Conservation (phyloP, 2,329 filamentous ascomycete species). For the Pseudogymnoascus sp. region DNA sequence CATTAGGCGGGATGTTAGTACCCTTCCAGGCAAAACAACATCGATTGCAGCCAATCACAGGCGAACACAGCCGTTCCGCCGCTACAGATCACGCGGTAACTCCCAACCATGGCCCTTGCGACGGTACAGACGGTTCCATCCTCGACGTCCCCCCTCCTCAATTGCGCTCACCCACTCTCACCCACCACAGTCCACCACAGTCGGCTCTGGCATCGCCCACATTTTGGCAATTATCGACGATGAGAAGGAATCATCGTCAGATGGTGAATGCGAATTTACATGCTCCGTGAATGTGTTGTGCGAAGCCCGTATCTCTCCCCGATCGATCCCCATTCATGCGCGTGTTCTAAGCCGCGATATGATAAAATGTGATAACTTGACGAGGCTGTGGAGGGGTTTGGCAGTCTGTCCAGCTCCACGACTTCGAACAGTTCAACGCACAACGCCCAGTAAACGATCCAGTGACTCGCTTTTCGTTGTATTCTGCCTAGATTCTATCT, state of each 20-base stretch:
- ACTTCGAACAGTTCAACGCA: background rate
- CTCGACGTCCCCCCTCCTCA: constrained; percentile 7
- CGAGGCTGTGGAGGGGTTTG: constrained; percentile 8
- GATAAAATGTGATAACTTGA: constrained; percentile 6
- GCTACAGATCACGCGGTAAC: constrained; percentile 8
- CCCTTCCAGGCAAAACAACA: background rate
- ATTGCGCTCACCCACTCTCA: background rate
- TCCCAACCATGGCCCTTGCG: background rate
- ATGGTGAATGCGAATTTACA: background rate
- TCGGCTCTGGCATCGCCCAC: background rate
- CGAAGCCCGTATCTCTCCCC: background rate
- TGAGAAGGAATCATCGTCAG: background rate
- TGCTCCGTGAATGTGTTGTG: background rate
- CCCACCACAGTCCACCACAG: constrained; percentile 8
- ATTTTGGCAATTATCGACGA: background rate
- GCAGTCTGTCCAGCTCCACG: background rate
- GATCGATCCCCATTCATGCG: background rate
- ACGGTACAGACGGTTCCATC: background rate
- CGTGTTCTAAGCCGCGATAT: constrained; percentile 6
- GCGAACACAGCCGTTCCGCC: background rate
- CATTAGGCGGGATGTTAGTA: background rate
- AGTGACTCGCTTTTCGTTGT: background rate
- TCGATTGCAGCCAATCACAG: background rate
- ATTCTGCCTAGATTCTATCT: background rate
- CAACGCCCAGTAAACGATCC: background rate